phyloP scores from a whole-genome alignment of 129 eudicot species.

The Kitagawia praeruptora region DNA sequence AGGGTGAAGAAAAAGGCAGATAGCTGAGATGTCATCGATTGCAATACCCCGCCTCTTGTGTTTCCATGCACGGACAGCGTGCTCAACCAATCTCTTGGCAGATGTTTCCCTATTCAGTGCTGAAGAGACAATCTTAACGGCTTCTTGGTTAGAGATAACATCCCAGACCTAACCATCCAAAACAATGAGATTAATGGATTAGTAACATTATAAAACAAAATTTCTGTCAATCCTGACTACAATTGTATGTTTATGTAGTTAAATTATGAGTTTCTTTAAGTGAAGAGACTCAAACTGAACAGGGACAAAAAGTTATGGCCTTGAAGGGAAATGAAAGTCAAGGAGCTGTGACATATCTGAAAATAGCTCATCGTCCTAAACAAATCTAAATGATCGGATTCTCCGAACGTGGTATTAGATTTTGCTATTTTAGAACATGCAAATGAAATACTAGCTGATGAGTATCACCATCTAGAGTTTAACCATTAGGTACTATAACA shows the following conservation, averaged over 20 bases:
- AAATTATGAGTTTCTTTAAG: background rate
- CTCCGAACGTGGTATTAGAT: background rate
- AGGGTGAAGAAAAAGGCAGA: conserved; percentile 67
- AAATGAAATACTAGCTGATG: background rate
- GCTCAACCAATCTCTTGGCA: conserved; percentile 61
- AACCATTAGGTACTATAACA: background rate
- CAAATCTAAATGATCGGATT: no score
- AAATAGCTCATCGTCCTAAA: no score
- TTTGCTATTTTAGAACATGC: background rate
- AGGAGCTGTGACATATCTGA: no score
- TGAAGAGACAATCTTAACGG: conserved; percentile 66
- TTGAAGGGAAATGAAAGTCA: no score
- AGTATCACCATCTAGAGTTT: background rate
- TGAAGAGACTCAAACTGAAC: background rate
- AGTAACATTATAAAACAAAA: background rate
- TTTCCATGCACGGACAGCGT: conserved; percentile 75
- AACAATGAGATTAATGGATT: background rate
- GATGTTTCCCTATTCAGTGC: conserved; percentile 53
- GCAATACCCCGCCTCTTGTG: conserved; percentile 41
- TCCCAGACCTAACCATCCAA: conserved; percentile 70
- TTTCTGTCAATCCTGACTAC: background rate
- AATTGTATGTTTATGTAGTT: background rate
- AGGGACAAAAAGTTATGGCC: background rate
- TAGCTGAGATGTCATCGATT: conserved; percentile 76
- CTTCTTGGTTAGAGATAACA: conserved; percentile 83